Conservation (phyloP, 2,329 filamentous ascomycete genomes). For the Cladosporium sp. region DNA sequence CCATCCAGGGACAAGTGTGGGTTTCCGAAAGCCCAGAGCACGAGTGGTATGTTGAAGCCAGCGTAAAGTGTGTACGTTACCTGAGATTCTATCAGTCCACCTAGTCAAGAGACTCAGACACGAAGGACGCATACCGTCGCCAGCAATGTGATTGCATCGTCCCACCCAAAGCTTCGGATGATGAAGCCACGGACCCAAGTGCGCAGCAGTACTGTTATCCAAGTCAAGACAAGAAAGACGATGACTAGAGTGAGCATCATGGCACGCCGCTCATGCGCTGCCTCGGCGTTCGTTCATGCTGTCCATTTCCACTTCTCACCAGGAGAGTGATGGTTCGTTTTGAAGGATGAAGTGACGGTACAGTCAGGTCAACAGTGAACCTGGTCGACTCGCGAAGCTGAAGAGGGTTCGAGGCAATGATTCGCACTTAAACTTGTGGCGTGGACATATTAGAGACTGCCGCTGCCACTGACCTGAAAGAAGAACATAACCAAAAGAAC, state of each 20-base stretch:
- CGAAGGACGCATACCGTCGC: constrained; percentile 31
- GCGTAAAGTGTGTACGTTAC: constrained; percentile 9
- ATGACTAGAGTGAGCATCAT: constrained; percentile 9
- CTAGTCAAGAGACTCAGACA: neutral
- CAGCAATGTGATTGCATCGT: constrained; percentile 40
- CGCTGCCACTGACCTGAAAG: too few species aligned
- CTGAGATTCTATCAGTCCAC: constrained; percentile 10
- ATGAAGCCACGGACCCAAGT: constrained; percentile 38
- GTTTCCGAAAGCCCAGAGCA: constrained; percentile 3
- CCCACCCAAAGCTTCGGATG: constrained; percentile 40
- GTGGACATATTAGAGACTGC: too few species aligned
- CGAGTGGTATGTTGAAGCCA: constrained; percentile 11
- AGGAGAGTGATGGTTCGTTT: neutral
- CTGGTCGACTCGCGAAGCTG: too few species aligned
- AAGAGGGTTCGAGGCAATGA: too few species aligned
- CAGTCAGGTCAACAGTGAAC: too few species aligned
- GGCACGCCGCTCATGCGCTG: constrained; percentile 1
- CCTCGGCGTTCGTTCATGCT: neutral
- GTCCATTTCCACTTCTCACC: neutral
- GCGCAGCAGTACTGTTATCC: constrained; percentile 36
- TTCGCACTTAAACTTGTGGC: too few species aligned
- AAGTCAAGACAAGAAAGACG: constrained; percentile 35
- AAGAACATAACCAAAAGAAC: too few species aligned
- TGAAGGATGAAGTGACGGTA: too few species aligned
- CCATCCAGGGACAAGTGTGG: neutral